Conservation (phyloP, 2,329 filamentous ascomycete genomes). For the Remersonia thermophila region DNA sequence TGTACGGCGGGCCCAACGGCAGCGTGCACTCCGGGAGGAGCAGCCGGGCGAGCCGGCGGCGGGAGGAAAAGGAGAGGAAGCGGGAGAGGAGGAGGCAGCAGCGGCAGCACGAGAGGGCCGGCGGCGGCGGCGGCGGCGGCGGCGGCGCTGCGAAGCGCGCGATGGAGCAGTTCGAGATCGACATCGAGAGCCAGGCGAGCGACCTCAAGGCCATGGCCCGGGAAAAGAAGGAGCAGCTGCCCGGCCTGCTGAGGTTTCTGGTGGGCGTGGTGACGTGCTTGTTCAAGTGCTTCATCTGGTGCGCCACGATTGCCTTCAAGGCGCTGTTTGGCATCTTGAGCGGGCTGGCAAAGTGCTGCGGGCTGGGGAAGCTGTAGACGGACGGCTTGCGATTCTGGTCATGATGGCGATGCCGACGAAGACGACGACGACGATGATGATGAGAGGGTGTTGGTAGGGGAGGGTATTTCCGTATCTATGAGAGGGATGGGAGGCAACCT, state of each 20-base stretch:
- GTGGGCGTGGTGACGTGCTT: constrained; percentile 39
- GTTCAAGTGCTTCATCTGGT: constrained; percentile 48
- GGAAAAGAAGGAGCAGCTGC: constrained; percentile 35
- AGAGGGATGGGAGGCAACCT: too few relatives aligned
- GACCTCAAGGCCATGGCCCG: constrained; percentile 27
- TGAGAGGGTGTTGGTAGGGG: too few relatives aligned
- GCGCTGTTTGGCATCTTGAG: constrained; percentile 25
- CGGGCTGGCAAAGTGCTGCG: constrained; percentile 14
- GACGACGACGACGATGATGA: too few relatives aligned
- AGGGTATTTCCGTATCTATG: too few relatives aligned
- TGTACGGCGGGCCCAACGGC: constrained; percentile 14
- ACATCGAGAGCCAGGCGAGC: constrained; percentile 49
- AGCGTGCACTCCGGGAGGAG: constrained; percentile 17
- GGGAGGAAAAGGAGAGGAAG: constrained; percentile 16
- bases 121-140: too few relatives aligned
- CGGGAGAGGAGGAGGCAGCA: constrained; percentile 17
- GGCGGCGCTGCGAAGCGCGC: constrained; percentile 25
- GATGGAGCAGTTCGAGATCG: constrained; percentile 48
- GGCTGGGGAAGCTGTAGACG: constrained; percentile 14
- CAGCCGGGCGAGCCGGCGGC: constrained; percentile 14
- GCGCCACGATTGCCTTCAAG: constrained; percentile 43
- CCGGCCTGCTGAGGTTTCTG: constrained; percentile 34
- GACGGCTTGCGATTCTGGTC: too few relatives aligned
- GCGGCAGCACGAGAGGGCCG: constrained; percentile 22
- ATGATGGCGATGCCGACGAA: too few relatives aligned